A percentile compares a stretch with the other conserved stretches of the same genome.
Evolutionary conservation across 495 filamentous ascomycete species (phyloP).

Genomic region (Aspergillus carlsbadensis): DNA sequence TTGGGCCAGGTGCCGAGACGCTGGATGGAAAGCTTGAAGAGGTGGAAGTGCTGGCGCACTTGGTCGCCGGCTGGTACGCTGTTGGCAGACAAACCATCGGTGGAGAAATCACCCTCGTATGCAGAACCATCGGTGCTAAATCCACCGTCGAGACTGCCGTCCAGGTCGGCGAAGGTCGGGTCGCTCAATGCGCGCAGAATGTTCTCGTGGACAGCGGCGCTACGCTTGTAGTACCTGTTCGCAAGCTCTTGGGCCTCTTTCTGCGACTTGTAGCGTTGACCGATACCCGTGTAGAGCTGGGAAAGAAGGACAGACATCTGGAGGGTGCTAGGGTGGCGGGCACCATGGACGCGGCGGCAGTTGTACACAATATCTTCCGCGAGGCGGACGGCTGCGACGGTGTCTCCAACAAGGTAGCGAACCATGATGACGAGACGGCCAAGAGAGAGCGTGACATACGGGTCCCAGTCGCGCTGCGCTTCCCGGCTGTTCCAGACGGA

Average conservation of each 20-base stretch:
- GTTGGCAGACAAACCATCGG: too few relatives aligned
- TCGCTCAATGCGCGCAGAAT: constrained; percentile 35
- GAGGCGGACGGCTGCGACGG: constrained; percentile 32
- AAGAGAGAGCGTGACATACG: constrained; percentile 32
- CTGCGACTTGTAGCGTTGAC: constrained; percentile 28
- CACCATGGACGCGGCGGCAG: constrained; percentile 41
- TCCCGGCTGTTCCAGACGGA: constrained; percentile 39
- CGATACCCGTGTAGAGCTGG: constrained; percentile 38
- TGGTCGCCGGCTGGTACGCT: constrained; percentile 20
- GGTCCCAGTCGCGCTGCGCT: constrained; percentile 24
- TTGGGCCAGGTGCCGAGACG: constrained; percentile 42
- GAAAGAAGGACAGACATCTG: constrained; percentile 38
- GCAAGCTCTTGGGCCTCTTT: constrained; percentile 35
- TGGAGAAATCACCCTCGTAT: constrained; percentile 14
- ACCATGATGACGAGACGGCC: constrained; percentile 38
- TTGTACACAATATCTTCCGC: constrained; percentile 48
- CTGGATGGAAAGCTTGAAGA: constrained; percentile 41
- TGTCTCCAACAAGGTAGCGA: constrained; percentile 34
- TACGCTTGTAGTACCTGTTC: constrained; percentile 42
- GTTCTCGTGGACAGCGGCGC: constrained; percentile 37
- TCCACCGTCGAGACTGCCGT: constrained; percentile 17
- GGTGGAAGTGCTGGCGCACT: constrained; percentile 31
- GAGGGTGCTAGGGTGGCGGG: constrained; percentile 34
- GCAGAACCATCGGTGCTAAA: constrained; percentile 18
- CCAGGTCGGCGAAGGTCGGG: constrained; percentile 28